Evolutionary conservation across 345 rosid genomes (phyloP), one percentile per base, ranked within the genome.

Genomic region (Pistacia integerrima): DNA sequence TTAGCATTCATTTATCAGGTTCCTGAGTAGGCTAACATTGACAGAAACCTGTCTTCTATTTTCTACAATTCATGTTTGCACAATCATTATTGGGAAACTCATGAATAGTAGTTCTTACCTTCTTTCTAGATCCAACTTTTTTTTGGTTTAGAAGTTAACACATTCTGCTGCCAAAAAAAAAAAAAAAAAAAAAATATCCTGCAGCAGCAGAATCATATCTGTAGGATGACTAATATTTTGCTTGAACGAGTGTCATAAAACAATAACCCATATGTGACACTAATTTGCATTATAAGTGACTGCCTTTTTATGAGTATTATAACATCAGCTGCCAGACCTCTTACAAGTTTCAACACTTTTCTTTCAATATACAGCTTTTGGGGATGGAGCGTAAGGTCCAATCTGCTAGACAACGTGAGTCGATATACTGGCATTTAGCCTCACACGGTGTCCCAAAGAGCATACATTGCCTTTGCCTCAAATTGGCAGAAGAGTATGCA

Each of bases 381-480:
- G 87, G 79, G 82, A 87, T 94, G 98, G 92, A 94, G 78, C 93
- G 69, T 70, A 86, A 87, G 83, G 91, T 92, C 46, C 92, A 88
- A 78, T 86, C 87, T 65, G 96, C 96, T 0, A 90, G 87, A 80
- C 90, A 87, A 54, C 93, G 89, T 38, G 98, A 94, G 85, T 86
- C 85, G 54, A 79, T 92, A 49, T 88, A 88, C 81, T 94, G 98
- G 97, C 94, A 91, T 87, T 85, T 94, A 82, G 98, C 98, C 52
- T 91, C 98, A 68, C 94, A 84, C 48, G 97, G 97, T 74, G 81
- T 94, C 69, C 98, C 98, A 8, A 90, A 89, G 84, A 83, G 95
- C 83, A 77, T 90, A 17, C 92, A 94, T 82, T 94, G 98, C 76
- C 95, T 94, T 75, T 89, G 93, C 81, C 90, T 94, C 41, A 88